A percentile compares a stretch with the other conserved stretches of the same genome.
Conservation (phyloP, 352 stramenopile genomes). For the Phytophthora rubi region DNA sequence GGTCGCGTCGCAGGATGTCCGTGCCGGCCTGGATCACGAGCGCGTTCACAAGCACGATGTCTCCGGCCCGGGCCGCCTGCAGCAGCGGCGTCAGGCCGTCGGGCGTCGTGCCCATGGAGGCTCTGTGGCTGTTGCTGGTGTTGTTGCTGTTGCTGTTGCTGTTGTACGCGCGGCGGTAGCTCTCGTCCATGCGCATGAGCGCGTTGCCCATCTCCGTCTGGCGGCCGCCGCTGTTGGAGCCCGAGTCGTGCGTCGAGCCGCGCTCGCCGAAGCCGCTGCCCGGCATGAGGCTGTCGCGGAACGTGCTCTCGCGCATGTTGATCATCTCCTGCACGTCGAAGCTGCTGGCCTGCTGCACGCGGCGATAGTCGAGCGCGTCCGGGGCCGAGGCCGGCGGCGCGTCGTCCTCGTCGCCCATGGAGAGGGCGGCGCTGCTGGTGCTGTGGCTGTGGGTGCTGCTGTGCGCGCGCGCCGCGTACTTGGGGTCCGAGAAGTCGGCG, state of each 20-base stretch:
- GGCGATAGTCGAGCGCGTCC: conserved; percentile 34
- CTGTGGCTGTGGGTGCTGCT: conserved; percentile 33
- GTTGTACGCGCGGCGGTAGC: conserved; percentile 53
- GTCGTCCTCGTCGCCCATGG: conserved; percentile 40
- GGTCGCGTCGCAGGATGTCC: conserved; percentile 70
- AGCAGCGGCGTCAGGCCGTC: conserved; percentile 79
- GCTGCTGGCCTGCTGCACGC: conserved; percentile 48
- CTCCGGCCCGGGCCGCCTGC: conserved; percentile 60
- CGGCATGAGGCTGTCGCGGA: conserved; percentile 63
- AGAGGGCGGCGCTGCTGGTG: conserved; percentile 38
- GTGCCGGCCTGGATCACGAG: conserved; percentile 75
- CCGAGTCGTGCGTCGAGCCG: conserved; percentile 25
- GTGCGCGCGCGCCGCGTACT: conserved; percentile 15
- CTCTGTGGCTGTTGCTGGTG: too few species aligned
- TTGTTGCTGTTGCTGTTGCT: conserved; percentile 20
- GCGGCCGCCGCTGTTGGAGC: conserved; percentile 29
- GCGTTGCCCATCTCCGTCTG: conserved; percentile 70
- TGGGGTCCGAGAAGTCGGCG: conserved; percentile 21
- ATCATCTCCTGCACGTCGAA: conserved; percentile 75
- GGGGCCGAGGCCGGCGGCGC: conserved; percentile 4
- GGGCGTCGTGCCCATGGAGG: conserved; percentile 18
- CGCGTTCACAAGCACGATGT: conserved; percentile 73
- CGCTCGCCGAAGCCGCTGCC: conserved; percentile 16
- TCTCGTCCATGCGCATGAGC: conserved; percentile 80
- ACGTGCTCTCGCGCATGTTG: conserved; percentile 52